Evolutionary conservation across 2,329 filamentous ascomycete genomes (phyloP).

Genomic region (Beauveria asiatica): DNA sequence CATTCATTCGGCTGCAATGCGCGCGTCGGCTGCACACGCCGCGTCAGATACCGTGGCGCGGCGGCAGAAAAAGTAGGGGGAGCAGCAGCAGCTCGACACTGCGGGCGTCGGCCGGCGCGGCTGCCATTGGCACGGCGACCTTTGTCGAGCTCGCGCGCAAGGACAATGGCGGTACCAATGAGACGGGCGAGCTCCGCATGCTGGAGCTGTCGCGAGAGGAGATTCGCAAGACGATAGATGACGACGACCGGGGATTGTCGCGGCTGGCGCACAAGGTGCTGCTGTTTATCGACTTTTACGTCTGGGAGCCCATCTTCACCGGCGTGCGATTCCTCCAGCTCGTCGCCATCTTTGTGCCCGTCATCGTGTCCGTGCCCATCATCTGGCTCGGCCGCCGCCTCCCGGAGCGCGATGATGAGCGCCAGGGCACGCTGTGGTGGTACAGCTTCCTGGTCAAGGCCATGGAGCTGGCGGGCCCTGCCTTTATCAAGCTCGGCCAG

Average conservation of each 20-base stretch:
- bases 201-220: constrained; percentile 72
- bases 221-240: constrained; percentile 58
- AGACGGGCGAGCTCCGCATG: constrained; percentile 81
- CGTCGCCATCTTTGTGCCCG: constrained; percentile 81
- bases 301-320: constrained; percentile 83
- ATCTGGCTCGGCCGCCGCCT: constrained; percentile 69
- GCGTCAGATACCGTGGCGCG: constrained; percentile 20
- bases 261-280: constrained; percentile 51
- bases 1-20: neutral
- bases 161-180: constrained; percentile 37
- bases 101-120: constrained; percentile 31
- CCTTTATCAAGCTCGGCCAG: constrained; percentile 98
- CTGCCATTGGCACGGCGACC: constrained; percentile 42
- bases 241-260: constrained; percentile 50
- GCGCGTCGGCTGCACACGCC: constrained; percentile 15
- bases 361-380: constrained; percentile 68
- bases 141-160: constrained; percentile 51
- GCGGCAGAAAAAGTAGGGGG: neutral
- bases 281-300: constrained; percentile 60
- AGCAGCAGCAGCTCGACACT: constrained; percentile 21
- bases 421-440: constrained; percentile 85
- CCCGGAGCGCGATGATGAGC: constrained; percentile 60
- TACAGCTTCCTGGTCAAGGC: constrained; percentile 76
- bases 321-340: constrained; percentile 82
- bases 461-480: constrained; percentile 90